Base-by-base conservation (phyloP, 306 rosid genomes). In the Astragalus glycyphyllos region DNA sequence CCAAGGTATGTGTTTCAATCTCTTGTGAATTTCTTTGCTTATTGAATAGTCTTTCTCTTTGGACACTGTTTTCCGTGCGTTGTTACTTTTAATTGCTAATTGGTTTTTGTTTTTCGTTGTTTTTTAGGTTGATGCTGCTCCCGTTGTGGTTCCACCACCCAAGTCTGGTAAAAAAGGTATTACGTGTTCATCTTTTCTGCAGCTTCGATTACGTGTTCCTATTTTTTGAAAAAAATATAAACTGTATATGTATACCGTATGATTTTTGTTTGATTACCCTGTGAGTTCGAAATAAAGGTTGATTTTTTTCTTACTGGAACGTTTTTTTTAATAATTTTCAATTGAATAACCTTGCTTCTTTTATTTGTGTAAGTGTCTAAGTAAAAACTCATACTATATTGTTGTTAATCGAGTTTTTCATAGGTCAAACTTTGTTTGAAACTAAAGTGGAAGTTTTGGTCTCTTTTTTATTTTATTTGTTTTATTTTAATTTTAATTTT, bases 101-200 rank as follows among this genome's bases (percentile, higher is more conserved):
- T 11, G 23, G 3, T 11, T 14, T 29, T 65, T 15, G 15, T 26
- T 64, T 59, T 77, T 9, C 8, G 41, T 35, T 11, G 0, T 16
- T 0, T 59, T 75, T 35, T 55, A 93, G 98, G 92, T 83, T 58
- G 96, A 82, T 1, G 84, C 86, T 37, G 83, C 89, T 74, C 82
- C 90, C 3, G 87, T 82, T 76, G 90, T 82, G 2, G 84, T 81
- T 44, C 55, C 83, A 0, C 23, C 77, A 51, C 5, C 79, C 0
- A 89, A 87, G 85, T 64, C 90, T 45, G 85, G 35, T 8, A 90
- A 90, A 80, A 90, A 88, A 75, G 96, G 98, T 93, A 75, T 20
- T 1, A 0, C 1, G 12, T 0, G 3, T 12, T 6, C 5, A 6
- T 14, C 5, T 2, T 5, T 16, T 47, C 4, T 1, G 2, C 5